phyloP scores from a whole-genome alignment of 2,329 filamentous ascomycete species.

The Malbranchea zuffiana region DNA sequence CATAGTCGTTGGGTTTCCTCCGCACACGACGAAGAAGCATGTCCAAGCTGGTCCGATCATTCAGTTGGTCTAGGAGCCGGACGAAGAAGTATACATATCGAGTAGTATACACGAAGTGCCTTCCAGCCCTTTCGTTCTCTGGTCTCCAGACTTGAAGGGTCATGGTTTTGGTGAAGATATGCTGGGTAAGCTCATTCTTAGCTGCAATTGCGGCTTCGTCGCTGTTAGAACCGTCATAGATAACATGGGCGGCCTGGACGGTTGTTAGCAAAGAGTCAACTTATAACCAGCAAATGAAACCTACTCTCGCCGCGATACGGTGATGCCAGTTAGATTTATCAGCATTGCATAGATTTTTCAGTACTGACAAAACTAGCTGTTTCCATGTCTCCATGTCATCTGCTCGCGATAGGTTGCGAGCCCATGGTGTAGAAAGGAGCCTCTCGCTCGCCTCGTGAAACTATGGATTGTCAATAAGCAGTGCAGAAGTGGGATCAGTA shows the following conservation, averaged over 20 bases:
- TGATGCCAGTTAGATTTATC: constrained; percentile 96
- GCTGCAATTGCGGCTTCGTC: constrained; percentile 48
- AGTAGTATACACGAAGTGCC: constrained; percentile 85
- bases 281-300: constrained; percentile 24
- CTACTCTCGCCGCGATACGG: constrained; percentile 69
- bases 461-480: constrained; percentile 29
- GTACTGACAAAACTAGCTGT: constrained; percentile 49
- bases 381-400: constrained; percentile 45
- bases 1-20: constrained; percentile 66
- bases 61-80: constrained; percentile 59
- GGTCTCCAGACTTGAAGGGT: constrained; percentile 92
- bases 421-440: constrained; percentile 45
- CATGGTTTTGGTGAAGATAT: constrained; percentile 92
- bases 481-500: constrained; percentile 16
- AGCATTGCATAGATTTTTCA: constrained; percentile 51
- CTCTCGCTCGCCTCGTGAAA: constrained; percentile 40
- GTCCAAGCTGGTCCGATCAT: constrained; percentile 66
- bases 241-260: constrained; percentile 45
- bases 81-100: constrained; percentile 78
- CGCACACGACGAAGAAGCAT: constrained; percentile 66
- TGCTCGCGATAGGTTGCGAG: constrained; percentile 41
- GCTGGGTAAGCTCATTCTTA: constrained; percentile 67
- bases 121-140: constrained; percentile 69
- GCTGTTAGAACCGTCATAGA: constrained; percentile 47
- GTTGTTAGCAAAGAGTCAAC: neutral